phyloP scores from a whole-genome alignment of 2,329 filamentous ascomycete species.

The Colletotrichum sp. region DNA sequence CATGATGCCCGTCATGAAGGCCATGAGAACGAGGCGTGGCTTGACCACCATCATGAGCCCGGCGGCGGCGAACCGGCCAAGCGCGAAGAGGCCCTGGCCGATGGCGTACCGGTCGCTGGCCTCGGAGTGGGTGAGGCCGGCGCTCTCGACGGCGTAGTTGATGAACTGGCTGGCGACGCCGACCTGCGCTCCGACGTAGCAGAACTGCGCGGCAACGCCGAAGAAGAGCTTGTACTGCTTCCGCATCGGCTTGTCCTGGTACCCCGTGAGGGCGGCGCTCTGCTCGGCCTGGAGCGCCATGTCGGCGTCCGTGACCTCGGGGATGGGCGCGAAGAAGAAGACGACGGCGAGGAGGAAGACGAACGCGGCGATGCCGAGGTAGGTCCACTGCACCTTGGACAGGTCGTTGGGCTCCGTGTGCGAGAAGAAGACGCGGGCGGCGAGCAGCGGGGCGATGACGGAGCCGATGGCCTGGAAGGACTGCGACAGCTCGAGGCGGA shows the following conservation, averaged over 20 bases:
- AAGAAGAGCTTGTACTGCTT: constrained; percentile 68
- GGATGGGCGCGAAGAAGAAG: constrained; percentile 59
- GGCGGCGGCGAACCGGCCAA: constrained; percentile 64
- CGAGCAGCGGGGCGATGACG: constrained; percentile 63
- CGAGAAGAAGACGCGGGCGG: constrained; percentile 66
- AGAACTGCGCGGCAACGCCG: constrained; percentile 66
- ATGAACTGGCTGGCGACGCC: constrained; percentile 61
- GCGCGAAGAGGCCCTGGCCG: constrained; percentile 63
- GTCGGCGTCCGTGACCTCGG: constrained; percentile 64
- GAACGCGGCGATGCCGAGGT: constrained; percentile 66
- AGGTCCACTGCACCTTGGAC: constrained; percentile 68
- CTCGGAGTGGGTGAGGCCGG: constrained; percentile 25
- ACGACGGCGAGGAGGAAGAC: constrained; percentile 60
- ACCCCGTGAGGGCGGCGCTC: constrained; percentile 44
- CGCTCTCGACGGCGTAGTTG: constrained; percentile 46
- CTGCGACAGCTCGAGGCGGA: constrained; percentile 64
- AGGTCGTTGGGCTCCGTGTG: constrained; percentile 54
- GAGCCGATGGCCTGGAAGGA: constrained; percentile 64
- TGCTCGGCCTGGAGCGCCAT: constrained; percentile 59
- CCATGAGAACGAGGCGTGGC: constrained; percentile 59
- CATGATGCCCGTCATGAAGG: constrained; percentile 57
- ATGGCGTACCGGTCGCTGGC: constrained; percentile 58
- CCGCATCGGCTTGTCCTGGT: constrained; percentile 44
- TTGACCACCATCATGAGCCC: constrained; percentile 60
- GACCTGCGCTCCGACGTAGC: constrained; percentile 66